Percentiles rank a stretch among this genome's conserved stretches.
These are phyloP conservation scores for Plasmodium cynomolgi DNA, from an alignment of 169 alveolate species.

Conservation along the genomic window DNA sequence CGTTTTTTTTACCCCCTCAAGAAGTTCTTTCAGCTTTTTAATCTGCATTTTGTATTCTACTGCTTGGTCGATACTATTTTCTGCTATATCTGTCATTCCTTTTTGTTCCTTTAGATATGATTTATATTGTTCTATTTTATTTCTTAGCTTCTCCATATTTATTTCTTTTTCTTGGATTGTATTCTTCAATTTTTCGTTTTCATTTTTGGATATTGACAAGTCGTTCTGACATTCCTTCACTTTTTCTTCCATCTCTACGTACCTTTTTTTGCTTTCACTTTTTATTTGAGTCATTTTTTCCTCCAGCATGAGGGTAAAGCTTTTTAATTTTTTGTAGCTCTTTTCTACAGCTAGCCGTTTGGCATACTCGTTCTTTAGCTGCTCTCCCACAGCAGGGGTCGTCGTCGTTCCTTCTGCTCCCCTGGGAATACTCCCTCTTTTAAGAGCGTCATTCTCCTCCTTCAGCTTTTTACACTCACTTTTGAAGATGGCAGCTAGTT, in stretches of 20 bases:
- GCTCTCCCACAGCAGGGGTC: background rate
- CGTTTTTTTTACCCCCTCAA: slow-evolving; percentile 33
- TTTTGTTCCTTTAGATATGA: slow-evolving; percentile 24
- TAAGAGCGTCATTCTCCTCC: slow-evolving; percentile 53
- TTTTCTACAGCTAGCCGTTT: slow-evolving; percentile 39
- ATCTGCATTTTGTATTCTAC: slow-evolving; percentile 44
- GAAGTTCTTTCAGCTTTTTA: slow-evolving; percentile 39
- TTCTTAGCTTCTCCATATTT: slow-evolving; percentile 11
- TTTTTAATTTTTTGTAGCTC: slow-evolving; percentile 52
- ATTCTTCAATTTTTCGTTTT: slow-evolving; percentile 19
- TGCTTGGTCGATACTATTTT: slow-evolving; percentile 18
- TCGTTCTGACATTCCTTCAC: slow-evolving; percentile 11
- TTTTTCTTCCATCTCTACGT: slow-evolving; percentile 26
- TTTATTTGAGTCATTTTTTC: slow-evolving; percentile 24
- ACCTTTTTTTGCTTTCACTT: slow-evolving; percentile 19
- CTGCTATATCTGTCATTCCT: background rate
- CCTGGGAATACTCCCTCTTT: background rate
- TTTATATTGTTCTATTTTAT: slow-evolving; percentile 34
- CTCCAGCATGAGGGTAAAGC: slow-evolving; percentile 53
- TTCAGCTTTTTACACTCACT: slow-evolving; percentile 70
- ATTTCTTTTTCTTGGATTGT: slow-evolving; percentile 27
- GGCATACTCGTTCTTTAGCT: slow-evolving; percentile 12
- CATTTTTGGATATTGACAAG: background rate
- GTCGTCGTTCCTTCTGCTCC: background rate
- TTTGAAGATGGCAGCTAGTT: slow-evolving; percentile 46